These are phyloP conservation scores for Phaeomoniella chlamydospora DNA, from an alignment of 2,329 filamentous ascomycete genomes.

Conservation along the genomic window DNA sequence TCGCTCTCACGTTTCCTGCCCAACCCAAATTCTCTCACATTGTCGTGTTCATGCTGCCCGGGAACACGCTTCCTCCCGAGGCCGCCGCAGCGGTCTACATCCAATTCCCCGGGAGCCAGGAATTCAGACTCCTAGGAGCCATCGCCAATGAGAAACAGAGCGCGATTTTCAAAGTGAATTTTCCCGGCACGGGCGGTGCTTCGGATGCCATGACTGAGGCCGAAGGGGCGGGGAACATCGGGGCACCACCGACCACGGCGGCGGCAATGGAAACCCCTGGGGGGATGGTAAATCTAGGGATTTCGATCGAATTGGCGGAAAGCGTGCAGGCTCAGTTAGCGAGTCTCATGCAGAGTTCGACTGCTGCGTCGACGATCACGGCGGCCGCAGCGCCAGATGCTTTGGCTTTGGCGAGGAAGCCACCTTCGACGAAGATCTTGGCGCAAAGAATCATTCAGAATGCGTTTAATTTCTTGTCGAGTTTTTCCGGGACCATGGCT, in stretches of 20 bases:
- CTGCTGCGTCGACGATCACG: no score
- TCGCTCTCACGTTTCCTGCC: constrained; percentile 53
- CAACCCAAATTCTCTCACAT: constrained; percentile 53
- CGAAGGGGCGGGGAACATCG: constrained; percentile 1
- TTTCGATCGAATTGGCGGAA: constrained; percentile 63
- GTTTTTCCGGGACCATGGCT: constrained; percentile 55
- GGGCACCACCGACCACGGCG: constrained; percentile 14
- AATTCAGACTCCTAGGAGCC: constrained; percentile 76
- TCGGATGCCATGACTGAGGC: constrained; percentile 31
- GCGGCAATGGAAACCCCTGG: constrained; percentile 10
- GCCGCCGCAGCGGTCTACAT: constrained; percentile 86
- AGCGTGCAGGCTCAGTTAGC: constrained; percentile 58
- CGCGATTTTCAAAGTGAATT: constrained; percentile 68
- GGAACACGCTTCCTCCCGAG: constrained; percentile 53
- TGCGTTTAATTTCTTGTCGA: constrained; percentile 89
- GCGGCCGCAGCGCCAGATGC: constrained; percentile 14
- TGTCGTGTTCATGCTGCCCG: constrained; percentile 78
- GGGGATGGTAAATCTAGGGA: constrained; percentile 41
- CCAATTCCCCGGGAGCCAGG: constrained; percentile 46
- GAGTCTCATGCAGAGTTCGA: constrained; percentile 31
- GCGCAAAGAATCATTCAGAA: constrained; percentile 93
- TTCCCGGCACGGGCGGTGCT: constrained; percentile 15
- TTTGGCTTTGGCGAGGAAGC: constrained; percentile 15
- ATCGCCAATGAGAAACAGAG: constrained; percentile 83
- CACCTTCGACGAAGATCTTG: constrained; percentile 54